Conservation (phyloP, 306 rosid species). For the Astragalus glycyphyllos region DNA sequence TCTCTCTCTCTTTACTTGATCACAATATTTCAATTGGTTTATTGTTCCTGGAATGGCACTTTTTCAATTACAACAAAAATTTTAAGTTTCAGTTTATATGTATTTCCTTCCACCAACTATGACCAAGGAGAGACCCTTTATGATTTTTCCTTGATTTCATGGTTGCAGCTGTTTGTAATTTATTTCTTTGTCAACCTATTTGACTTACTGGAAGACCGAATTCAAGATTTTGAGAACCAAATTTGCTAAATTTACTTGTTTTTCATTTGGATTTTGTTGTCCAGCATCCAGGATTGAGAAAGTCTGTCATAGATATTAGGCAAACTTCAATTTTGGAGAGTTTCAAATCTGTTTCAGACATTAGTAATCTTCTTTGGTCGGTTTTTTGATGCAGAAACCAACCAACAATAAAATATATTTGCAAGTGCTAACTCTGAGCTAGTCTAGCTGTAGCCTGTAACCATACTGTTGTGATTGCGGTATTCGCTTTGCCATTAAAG, state of each 20-base stretch:
- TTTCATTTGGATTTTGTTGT: neutral
- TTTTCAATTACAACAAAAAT: constrained; percentile 24
- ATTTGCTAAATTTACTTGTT: neutral
- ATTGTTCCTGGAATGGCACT: constrained; percentile 1
- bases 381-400: constrained; percentile 5
- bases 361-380: neutral
- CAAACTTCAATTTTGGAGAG: neutral
- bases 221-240: neutral
- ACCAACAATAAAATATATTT: constrained; percentile 4
- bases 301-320: neutral
- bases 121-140: neutral
- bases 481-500: constrained; percentile 16
- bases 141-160: neutral
- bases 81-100: constrained; percentile 11
- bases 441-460: constrained; percentile 16
- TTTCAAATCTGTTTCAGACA: constrained; percentile 6
- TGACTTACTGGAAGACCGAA: constrained; percentile 15
- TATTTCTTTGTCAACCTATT: constrained; percentile 16
- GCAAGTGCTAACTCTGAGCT: neutral
- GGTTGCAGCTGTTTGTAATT: neutral
- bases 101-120: neutral
- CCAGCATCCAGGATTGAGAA: neutral
- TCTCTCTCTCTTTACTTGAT: constrained; percentile 38
- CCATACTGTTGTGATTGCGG: constrained; percentile 9
- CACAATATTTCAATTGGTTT: constrained; percentile 21